These are phyloP conservation scores for Hibiscus trionum DNA, from an alignment of 345 rosid genomes.

Conservation along the genomic window DNA sequence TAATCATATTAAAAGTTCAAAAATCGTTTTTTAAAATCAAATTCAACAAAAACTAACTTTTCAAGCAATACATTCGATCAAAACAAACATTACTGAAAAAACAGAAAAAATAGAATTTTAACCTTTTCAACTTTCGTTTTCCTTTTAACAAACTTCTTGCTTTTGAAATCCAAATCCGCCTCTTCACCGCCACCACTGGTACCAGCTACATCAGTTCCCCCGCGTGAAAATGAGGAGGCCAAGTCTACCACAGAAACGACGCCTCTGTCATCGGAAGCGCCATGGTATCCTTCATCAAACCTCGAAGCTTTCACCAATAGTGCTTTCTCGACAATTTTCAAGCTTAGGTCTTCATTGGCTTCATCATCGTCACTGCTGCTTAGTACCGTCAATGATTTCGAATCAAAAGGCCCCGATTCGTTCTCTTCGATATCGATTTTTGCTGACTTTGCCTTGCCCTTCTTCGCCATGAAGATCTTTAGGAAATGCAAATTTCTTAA, in stretches of 20 bases:
- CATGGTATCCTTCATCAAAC: slow-evolving; percentile 6
- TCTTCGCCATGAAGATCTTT: slow-evolving; percentile 15
- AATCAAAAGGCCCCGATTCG: not conserved
- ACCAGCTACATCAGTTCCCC: slow-evolving; percentile 13
- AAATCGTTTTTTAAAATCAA: not conserved
- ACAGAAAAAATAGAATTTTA: not conserved
- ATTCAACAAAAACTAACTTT: not conserved
- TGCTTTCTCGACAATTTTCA: slow-evolving; percentile 73
- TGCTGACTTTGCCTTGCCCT: not conserved
- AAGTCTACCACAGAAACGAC: slow-evolving; percentile 14
- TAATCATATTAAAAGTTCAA: not conserved
- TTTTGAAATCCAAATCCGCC: slow-evolving; percentile 16
- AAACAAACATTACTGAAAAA: not conserved
- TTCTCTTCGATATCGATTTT: slow-evolving; percentile 8
- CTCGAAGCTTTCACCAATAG: slow-evolving; percentile 30
- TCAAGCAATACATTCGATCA: not conserved
- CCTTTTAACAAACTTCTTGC: slow-evolving; percentile 26
- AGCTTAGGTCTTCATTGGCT: slow-evolving; percentile 79
- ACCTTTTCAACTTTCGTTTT: slow-evolving; percentile 20
- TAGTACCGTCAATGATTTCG: slow-evolving; percentile 2
- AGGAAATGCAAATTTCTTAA: not conserved
- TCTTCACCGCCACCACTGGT: slow-evolving; percentile 13
- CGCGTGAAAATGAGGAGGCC: slow-evolving; percentile 21
- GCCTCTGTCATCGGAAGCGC: not conserved
- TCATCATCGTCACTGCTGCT: slow-evolving; percentile 43